Conservation (phyloP, 2,329 filamentous ascomycete species). For the Chaetomium sp. region DNA sequence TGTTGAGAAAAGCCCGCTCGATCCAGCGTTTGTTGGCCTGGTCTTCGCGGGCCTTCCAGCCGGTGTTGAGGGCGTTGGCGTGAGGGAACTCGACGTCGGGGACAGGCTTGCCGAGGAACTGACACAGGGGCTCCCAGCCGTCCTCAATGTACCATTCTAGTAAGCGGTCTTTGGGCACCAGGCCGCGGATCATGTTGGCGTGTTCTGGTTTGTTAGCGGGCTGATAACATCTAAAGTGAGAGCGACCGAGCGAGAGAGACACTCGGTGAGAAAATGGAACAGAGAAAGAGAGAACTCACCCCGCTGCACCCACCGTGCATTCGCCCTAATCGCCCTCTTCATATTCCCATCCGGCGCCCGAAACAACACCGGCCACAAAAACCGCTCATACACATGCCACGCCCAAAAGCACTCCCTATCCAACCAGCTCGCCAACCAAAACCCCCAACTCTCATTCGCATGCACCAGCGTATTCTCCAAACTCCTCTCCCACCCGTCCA, state of each 20-base stretch:
- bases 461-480: conserved; percentile 24
- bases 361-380: conserved; percentile 28
- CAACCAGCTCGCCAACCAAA: conserved; percentile 26
- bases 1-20: conserved; percentile 20
- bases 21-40: conserved; percentile 25
- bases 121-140: conserved; percentile 37
- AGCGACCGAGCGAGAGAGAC: no score
- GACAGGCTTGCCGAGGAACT: conserved; percentile 32
- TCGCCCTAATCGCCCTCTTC: conserved; percentile 23
- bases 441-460: conserved; percentile 24
- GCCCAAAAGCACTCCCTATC: conserved; percentile 29
- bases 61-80: conserved; percentile 25
- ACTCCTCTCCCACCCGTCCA: conserved; percentile 35
- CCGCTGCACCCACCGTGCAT: conserved; percentile 26
- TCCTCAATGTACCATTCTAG: conserved; percentile 35
- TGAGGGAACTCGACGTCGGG: conserved; percentile 32
- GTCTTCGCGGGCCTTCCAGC: conserved; percentile 23
- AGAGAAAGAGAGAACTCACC: conserved; percentile 16
- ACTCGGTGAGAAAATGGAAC: no score
- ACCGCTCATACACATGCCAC: conserved; percentile 28
- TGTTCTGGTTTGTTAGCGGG: conserved; percentile 24
- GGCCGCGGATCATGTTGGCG: conserved; percentile 28
- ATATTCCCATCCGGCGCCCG: conserved; percentile 26
- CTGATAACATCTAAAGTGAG: not conserved
- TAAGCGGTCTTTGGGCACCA: conserved; percentile 30